Evolutionary conservation across 2,329 filamentous ascomycete genomes (phyloP).

Genomic region (Fusarium zealandicum): DNA sequence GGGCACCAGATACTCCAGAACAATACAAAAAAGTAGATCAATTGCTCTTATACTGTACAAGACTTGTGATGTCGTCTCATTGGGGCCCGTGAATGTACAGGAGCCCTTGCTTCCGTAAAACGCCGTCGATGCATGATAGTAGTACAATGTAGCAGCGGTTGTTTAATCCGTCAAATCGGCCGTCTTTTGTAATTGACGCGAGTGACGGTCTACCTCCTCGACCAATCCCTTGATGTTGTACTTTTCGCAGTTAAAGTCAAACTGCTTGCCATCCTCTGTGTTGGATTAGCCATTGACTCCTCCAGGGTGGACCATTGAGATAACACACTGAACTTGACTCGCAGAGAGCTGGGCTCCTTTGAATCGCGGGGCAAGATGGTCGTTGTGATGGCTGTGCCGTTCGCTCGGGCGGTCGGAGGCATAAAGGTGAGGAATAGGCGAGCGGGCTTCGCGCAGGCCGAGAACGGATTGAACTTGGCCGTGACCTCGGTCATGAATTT

Average conservation of each 20-base stretch:
- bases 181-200: slow-evolving; percentile 79
- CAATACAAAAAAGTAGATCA: slow-evolving; percentile 33
- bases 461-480: slow-evolving; percentile 93
- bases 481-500: slow-evolving; percentile 85
- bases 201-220: slow-evolving; percentile 90
- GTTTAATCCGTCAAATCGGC: slow-evolving; percentile 72
- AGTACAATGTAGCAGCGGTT: slow-evolving; percentile 36
- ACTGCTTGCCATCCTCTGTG: slow-evolving; percentile 89
- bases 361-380: slow-evolving; percentile 76
- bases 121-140: slow-evolving; percentile 45
- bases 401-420: slow-evolving; percentile 76
- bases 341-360: slow-evolving; percentile 71
- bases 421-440: slow-evolving; percentile 88
- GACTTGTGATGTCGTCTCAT: slow-evolving; percentile 30
- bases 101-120: slow-evolving; percentile 40
- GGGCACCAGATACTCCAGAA: slow-evolving; percentile 25
- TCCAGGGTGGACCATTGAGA: not conserved
- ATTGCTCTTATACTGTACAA: slow-evolving; percentile 41
- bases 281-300: slow-evolving; percentile 34
- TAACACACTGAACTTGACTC: slow-evolving; percentile 83
- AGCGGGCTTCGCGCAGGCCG: slow-evolving; percentile 77
- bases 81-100: slow-evolving; percentile 28
- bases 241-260: slow-evolving; percentile 81
- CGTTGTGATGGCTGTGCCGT: slow-evolving; percentile 78
- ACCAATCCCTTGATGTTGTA: slow-evolving; percentile 85